A percentile compares a stretch with the other conserved stretches of the same genome.
Evolutionary conservation across 805 yeast genomes (phyloP).

Genomic region (Wickerhamomyces subpelliculosus): DNA sequence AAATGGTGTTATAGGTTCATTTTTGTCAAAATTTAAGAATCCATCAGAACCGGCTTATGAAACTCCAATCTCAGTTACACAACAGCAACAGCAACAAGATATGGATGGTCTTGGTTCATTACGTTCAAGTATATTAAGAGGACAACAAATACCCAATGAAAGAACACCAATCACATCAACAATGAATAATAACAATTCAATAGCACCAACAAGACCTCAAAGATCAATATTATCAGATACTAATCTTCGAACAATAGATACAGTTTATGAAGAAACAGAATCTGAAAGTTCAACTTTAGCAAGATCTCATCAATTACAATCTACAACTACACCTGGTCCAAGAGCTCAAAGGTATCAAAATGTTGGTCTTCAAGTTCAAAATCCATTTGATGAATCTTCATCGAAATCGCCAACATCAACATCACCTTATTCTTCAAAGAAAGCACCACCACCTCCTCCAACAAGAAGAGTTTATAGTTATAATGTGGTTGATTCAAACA

Average conservation of each 20-base stretch:
- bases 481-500: neutral
- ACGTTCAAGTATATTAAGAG: conserved; percentile 10
- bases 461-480: neutral
- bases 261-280: conserved; percentile 22
- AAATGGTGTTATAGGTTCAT: neutral
- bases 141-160: conserved; percentile 1
- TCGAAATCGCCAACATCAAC: neutral
- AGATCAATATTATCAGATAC: neutral
- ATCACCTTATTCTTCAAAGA: no score
- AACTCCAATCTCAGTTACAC: neutral
- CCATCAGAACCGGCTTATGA: neutral
- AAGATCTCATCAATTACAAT: neutral
- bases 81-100: neutral
- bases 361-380: conserved; percentile 9
- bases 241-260: conserved; percentile 14
- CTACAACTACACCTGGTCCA: neutral
- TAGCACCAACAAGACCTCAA: neutral
- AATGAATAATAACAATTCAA: conserved; percentile 1
- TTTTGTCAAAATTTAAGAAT: neutral
- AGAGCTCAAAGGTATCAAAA: conserved; percentile 12
- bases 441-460: conserved; percentile 18
- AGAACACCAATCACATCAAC: conserved; percentile 1
- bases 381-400: conserved; percentile 18
- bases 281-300: conserved; percentile 3
- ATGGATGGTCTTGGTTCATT: conserved; percentile 7